These are phyloP conservation scores for Lagerstroemia speciosa DNA, from an alignment of 345 rosid species.

Conservation along the genomic window DNA sequence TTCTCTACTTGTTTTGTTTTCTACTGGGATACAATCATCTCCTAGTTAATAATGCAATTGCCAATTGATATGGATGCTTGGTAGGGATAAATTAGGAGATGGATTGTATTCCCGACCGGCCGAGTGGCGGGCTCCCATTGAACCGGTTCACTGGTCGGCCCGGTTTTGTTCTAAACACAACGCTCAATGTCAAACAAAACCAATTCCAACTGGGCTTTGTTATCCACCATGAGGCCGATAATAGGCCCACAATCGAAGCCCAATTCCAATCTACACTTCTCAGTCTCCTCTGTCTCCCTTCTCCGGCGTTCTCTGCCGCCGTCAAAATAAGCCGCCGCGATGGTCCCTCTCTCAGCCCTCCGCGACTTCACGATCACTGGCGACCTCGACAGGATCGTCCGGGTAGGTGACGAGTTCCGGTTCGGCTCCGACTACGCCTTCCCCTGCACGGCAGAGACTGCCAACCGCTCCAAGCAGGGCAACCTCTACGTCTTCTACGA, in stretches of 20 bases:
- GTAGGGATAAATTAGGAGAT: too few species aligned
- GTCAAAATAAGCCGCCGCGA: conserved; percentile 1
- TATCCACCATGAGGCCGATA: not conserved
- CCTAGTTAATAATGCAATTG: too few species aligned
- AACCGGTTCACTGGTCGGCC: too few species aligned
- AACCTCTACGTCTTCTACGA: conserved; percentile 55
- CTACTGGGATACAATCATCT: too few species aligned
- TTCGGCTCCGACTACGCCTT: conserved; percentile 59
- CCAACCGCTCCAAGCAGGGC: conserved; percentile 81
- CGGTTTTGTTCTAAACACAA: too few species aligned
- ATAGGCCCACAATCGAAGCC: not conserved
- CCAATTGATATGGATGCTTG: too few species aligned
- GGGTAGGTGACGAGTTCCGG: conserved; percentile 41
- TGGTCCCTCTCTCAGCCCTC: conserved; percentile 78
- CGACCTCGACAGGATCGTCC: conserved; percentile 49
- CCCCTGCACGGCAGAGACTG: conserved; percentile 56
- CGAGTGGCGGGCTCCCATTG: too few species aligned
- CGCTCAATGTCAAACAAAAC: too few species aligned
- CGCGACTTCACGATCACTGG: conserved; percentile 60
- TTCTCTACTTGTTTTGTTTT: too few species aligned
- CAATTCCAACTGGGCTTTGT: not conserved
- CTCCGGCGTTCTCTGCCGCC: not conserved
- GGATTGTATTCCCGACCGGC: too few species aligned
- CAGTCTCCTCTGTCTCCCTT: not conserved
- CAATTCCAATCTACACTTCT: not conserved